Base-by-base conservation (phyloP, 148 eudicot genomes). In the Linanthus parryae region DNA sequence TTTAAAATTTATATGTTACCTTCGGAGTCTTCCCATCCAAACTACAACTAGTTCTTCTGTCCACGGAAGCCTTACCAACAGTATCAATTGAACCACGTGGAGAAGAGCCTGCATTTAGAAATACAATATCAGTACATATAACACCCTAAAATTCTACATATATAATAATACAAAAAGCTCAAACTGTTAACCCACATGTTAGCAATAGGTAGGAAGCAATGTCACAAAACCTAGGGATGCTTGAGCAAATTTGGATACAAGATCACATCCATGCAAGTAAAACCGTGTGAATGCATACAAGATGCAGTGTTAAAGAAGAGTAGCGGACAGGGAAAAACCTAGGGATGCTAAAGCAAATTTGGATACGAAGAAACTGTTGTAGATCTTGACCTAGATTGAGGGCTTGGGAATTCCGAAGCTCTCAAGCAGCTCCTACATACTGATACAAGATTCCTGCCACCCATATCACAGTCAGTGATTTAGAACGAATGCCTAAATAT, bases 341-440 rank as follows among this genome's bases (percentile, higher is more conserved):
- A 18, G 25, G 29, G 7, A 18, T 18, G 48, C 9, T 13, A 45
- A 49, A 62, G 11, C 17, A 36, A 60, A 45, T 18, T 19, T 43
- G 34, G 44, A 53, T 38, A 44, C 15, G 20, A 50, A 54, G 69
- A 67, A 67, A 72, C 73, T n/a, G 45, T 82, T 42, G 48, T 18
- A 67, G 71, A 64, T 70, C 63, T 63, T 80, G 67, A 72, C 82
- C 82, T 75, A 80, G 56, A 68, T 38, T 56, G 74, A 68, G 66
- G 69, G 84, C 52, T 69, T 51, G 68, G 74, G 67, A 63, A 59
- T 66, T 63, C 80, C 65, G 62, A 62, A 62, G 71, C 77, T 78
- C 80, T 75, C 84, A 81, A 78, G 69, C 72, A 73, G 73, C 75
- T 75, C 82, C 66, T 78, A 65, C 52, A 65, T 54, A 67, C 54